Evolutionary conservation across 768 basidiomycete species (phyloP).

Genomic region (Russula earlei): DNA sequence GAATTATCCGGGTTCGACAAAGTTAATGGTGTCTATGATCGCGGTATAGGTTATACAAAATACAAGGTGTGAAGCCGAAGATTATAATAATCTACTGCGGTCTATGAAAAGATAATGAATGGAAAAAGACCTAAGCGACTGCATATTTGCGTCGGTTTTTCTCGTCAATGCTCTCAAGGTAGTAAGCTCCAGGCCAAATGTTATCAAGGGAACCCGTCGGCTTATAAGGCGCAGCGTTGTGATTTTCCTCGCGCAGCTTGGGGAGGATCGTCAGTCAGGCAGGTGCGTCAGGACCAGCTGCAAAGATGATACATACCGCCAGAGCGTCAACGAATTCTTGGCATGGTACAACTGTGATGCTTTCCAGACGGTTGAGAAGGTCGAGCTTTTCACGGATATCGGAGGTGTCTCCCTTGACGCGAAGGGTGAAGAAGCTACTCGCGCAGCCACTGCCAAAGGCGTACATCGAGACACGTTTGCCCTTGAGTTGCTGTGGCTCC

Average conservation of each 20-base stretch:
- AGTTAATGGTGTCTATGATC: slow-evolving; percentile 8
- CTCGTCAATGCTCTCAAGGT: slow-evolving; percentile 81
- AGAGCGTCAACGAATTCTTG: slow-evolving; percentile 87
- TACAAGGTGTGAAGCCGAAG: not conserved
- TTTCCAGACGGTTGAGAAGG: slow-evolving; percentile 62
- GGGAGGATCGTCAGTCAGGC: slow-evolving; percentile 22
- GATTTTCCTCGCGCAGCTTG: slow-evolving; percentile 86
- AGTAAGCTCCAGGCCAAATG: slow-evolving; percentile 91
- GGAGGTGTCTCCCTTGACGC: slow-evolving; percentile 79
- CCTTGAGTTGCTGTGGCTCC: slow-evolving; percentile 56
- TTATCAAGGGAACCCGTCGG: slow-evolving; percentile 83
- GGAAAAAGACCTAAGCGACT: not conserved
- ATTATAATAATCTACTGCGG: not conserved
- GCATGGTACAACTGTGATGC: slow-evolving; percentile 86
- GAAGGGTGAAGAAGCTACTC: slow-evolving; percentile 84
- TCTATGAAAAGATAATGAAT: not conserved
- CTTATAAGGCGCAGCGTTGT: slow-evolving; percentile 78
- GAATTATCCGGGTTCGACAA: not conserved
- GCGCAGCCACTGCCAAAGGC: slow-evolving; percentile 96
- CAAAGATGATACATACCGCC: slow-evolving; percentile 33
- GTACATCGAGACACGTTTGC: slow-evolving; percentile 88
- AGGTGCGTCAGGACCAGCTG: not conserved
- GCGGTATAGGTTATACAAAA: slow-evolving; percentile 7
- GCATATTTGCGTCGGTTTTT: slow-evolving; percentile 88
- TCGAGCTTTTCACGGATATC: slow-evolving; percentile 78